These are phyloP conservation scores for Tolypocladium paradoxum DNA, from an alignment of 2,329 filamentous ascomycete species.

Conservation along the genomic window DNA sequence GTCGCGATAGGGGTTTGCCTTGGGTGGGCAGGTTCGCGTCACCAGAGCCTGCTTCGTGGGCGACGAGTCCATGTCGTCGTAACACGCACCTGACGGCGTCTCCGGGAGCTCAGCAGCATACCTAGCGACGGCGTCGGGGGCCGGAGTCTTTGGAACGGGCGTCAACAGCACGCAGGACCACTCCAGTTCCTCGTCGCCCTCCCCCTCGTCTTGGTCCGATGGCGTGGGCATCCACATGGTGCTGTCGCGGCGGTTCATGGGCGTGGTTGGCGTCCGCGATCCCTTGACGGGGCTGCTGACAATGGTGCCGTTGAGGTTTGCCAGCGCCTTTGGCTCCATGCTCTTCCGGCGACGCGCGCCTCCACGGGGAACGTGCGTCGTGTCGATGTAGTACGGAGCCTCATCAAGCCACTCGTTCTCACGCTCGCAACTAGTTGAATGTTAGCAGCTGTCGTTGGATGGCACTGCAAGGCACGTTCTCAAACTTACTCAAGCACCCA, in stretches of 20 bases:
- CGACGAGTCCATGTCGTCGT: constrained; percentile 20
- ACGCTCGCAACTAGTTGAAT: constrained; percentile 52
- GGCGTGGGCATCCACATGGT: constrained; percentile 45
- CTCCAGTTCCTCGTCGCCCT: constrained; percentile 26
- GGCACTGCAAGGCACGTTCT: not conserved
- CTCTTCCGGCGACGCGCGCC: constrained; percentile 65
- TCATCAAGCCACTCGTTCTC: constrained; percentile 71
- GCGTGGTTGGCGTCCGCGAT: constrained; percentile 34
- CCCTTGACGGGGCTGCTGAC: constrained; percentile 30
- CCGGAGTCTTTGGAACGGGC: constrained; percentile 47
- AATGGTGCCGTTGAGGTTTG: constrained; percentile 57
- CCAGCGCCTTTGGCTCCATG: constrained; percentile 65
- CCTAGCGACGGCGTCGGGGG: constrained; percentile 41
- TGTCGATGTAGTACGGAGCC: constrained; percentile 57
- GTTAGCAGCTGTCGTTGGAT: not conserved
- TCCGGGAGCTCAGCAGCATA: constrained; percentile 41
- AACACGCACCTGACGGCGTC: constrained; percentile 27
- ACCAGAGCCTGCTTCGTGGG: constrained; percentile 27
- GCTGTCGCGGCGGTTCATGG: constrained; percentile 42
- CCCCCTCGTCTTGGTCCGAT: constrained; percentile 29
- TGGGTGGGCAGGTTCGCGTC: constrained; percentile 45
- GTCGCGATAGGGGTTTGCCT: constrained; percentile 26
- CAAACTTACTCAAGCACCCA: constrained; percentile 77
- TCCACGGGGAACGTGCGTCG: constrained; percentile 54
- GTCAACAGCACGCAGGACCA: constrained; percentile 37